Conservation (phyloP, 2,329 filamentous ascomycete species). For the Cucurbitaria berberidis region DNA sequence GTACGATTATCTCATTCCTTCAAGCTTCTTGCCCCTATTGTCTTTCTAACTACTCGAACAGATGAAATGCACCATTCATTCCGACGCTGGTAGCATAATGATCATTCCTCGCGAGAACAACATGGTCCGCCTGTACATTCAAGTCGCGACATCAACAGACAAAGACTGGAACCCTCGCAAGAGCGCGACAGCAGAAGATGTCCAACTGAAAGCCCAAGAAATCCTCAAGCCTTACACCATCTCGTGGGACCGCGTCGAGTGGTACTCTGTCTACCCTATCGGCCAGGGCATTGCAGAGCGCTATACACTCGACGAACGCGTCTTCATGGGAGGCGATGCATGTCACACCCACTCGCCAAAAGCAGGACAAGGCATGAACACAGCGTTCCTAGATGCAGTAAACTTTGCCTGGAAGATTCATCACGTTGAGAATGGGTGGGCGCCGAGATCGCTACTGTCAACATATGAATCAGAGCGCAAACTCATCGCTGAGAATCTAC, state of each 20-base stretch:
- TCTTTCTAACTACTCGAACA: constrained; percentile 31
- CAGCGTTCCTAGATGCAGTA: constrained; percentile 68
- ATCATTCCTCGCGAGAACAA: constrained; percentile 63
- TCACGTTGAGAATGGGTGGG: constrained; percentile 83
- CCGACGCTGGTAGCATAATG: constrained; percentile 68
- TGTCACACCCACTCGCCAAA: constrained; percentile 70
- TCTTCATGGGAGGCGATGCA: constrained; percentile 70
- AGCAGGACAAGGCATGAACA: constrained; percentile 70
- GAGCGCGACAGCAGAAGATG: constrained; percentile 64
- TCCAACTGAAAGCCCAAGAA: constrained; percentile 63
- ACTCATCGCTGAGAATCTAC: constrained; percentile 79
- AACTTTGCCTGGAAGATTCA: constrained; percentile 98
- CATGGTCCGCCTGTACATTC: constrained; percentile 63
- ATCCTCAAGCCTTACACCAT: constrained; percentile 67
- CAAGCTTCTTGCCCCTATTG: background rate
- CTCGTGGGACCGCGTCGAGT: constrained; percentile 69
- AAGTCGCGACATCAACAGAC: constrained; percentile 68
- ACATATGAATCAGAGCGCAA: constrained; percentile 90
- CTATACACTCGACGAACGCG: constrained; percentile 68
- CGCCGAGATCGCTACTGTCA: constrained; percentile 73
- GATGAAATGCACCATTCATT: constrained; percentile 73
- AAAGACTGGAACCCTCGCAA: constrained; percentile 67
- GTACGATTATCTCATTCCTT: constrained; percentile 36
- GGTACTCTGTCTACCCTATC: constrained; percentile 71
- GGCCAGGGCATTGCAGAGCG: constrained; percentile 69